phyloP scores from a whole-genome alignment of 345 rosid genomes.

The Raphanus raphanistrum region DNA sequence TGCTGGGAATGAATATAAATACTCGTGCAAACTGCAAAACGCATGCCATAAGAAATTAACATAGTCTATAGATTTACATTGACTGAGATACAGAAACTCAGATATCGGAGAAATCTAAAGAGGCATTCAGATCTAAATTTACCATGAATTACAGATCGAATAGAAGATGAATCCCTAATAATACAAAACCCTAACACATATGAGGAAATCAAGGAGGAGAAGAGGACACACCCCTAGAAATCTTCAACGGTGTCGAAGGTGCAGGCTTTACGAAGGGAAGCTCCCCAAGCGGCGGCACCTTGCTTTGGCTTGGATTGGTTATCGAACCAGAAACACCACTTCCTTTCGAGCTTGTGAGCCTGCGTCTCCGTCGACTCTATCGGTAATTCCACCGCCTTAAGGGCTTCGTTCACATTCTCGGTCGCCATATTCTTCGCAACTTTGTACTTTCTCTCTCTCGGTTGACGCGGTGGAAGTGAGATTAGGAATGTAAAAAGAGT shows the following conservation, averaged over 20 bases:
- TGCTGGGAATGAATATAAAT: conserved; percentile 80
- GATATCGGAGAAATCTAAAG: too few relatives aligned
- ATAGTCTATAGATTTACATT: too few relatives aligned
- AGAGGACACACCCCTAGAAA: conserved; percentile 72
- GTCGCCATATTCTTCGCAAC: conserved; percentile 48
- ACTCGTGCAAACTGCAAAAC: conserved; percentile 59
- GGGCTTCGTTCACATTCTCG: conserved; percentile 45
- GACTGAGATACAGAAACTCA: too few relatives aligned
- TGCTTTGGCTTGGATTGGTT: conserved; percentile 72
- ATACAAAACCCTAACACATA: background rate
- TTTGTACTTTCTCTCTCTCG: too few relatives aligned
- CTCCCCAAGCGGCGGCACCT: conserved; percentile 90
- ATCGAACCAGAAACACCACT: conserved; percentile 93
- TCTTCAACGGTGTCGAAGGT: conserved; percentile 94
- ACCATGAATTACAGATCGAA: conserved; percentile 1
- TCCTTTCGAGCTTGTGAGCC: conserved; percentile 69
- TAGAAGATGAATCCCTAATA: background rate
- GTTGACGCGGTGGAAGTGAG: background rate
- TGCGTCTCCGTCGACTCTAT: conserved; percentile 38
- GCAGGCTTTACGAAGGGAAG: conserved; percentile 67
- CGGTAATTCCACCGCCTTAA: conserved; percentile 29
- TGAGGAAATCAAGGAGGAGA: background rate
- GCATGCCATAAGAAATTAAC: too few relatives aligned
- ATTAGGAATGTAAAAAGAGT: too few relatives aligned
- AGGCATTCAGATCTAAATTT: background rate